Conservation (phyloP, 345 rosid genomes). For the Excoecaria cochinchinensis region DNA sequence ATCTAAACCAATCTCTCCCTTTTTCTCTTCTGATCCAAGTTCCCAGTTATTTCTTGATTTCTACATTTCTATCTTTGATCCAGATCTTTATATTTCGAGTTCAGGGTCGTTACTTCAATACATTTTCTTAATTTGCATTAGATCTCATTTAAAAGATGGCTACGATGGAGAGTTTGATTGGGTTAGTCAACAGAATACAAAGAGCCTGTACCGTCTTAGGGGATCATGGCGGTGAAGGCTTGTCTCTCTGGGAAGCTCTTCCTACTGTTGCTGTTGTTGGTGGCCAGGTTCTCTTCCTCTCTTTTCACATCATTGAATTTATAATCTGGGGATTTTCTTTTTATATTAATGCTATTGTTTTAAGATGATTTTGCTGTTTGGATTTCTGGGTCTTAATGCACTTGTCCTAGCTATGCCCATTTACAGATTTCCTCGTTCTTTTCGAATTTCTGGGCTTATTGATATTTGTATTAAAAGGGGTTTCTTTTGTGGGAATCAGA, state of each 20-base stretch:
- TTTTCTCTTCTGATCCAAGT: not conserved
- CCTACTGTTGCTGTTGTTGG: conserved; percentile 98
- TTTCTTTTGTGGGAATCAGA: conserved; percentile 40
- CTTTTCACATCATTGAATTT: not conserved
- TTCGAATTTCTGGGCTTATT: conserved; percentile 10
- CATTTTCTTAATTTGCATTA: not conserved
- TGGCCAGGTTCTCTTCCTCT: conserved; percentile 65
- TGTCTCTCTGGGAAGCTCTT: conserved; percentile 99
- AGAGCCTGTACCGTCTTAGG: conserved; percentile 96
- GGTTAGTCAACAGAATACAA: conserved; percentile 91
- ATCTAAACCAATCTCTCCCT: not conserved
- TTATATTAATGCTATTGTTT: not conserved
- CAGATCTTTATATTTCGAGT: not conserved
- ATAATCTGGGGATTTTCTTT: not conserved
- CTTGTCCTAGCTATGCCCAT: not conserved
- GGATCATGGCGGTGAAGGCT: conserved; percentile 96
- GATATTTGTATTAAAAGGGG: not conserved
- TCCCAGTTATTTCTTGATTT: not conserved
- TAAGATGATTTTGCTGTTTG: not conserved
- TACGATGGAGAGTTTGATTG: conserved; percentile 95
- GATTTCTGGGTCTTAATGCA: not conserved
- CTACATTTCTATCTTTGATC: not conserved
- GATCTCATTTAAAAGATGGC: conserved; percentile 52
- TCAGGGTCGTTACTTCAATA: not conserved
- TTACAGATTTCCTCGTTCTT: conserved; percentile 1